Evolutionary conservation across 139 green algal species (phyloP).

Genomic region (Parachlorella kessleri): DNA sequence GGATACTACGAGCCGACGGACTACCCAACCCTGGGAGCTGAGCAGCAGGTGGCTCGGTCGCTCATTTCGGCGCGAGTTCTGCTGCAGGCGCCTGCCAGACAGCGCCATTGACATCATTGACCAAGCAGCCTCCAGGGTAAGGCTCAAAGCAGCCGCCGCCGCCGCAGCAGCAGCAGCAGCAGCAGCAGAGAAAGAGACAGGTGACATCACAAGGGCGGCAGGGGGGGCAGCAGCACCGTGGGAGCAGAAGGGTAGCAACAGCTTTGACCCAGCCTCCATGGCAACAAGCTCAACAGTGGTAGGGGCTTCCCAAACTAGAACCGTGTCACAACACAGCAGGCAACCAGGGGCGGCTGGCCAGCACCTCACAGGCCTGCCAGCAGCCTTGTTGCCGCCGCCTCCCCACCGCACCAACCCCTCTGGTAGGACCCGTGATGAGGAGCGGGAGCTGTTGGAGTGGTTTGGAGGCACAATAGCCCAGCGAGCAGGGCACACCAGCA

Average conservation of each 20-base stretch:
- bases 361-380: background rate
- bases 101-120: conserved; percentile 88
- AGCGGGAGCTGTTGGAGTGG: conserved; percentile 14
- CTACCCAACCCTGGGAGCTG: too few relatives aligned
- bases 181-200: background rate
- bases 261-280: too few relatives aligned
- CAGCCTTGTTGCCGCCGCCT: background rate
- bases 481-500: background rate
- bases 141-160: conserved; percentile 8
- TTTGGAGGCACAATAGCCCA: conserved; percentile 8
- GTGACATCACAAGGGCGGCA: background rate
- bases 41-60: too few relatives aligned
- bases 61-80: too few relatives aligned
- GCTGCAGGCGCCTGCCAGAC: conserved; percentile 68
- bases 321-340: too few relatives aligned
- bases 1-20: too few relatives aligned
- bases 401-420: background rate
- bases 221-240: too few relatives aligned
- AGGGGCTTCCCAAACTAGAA: too few relatives aligned
- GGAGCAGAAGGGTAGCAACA: too few relatives aligned
- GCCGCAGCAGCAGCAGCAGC: background rate
- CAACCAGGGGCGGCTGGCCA: background rate
- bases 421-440: background rate
- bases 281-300: too few relatives aligned
- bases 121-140: conserved; percentile 60